Conservation (phyloP, 2,329 filamentous ascomycete species). For the Neoscytalidium dimidiatum region DNA sequence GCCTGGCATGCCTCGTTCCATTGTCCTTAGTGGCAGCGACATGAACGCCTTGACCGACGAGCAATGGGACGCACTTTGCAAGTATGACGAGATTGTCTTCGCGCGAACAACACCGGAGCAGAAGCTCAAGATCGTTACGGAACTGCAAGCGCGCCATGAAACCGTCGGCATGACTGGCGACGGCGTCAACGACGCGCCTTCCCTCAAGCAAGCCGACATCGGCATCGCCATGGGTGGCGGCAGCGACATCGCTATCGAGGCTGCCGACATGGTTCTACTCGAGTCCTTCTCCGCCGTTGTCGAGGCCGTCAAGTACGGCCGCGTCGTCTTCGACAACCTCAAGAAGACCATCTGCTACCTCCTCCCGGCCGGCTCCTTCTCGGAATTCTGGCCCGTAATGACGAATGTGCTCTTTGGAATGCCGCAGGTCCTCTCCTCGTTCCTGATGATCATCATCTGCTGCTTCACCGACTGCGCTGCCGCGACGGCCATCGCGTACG, state of each 20-base stretch:
- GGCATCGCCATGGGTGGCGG: constrained; percentile 62
- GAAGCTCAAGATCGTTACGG: constrained; percentile 76
- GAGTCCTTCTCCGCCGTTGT: constrained; percentile 73
- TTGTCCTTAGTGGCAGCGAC: constrained; percentile 46
- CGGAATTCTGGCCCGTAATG: constrained; percentile 74
- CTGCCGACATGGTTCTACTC: constrained; percentile 63
- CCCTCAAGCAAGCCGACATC: constrained; percentile 60
- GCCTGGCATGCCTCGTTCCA: constrained; percentile 44
- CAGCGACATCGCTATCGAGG: constrained; percentile 63
- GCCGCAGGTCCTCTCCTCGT: constrained; percentile 71
- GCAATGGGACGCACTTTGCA: constrained; percentile 68
- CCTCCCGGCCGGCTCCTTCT: constrained; percentile 71
- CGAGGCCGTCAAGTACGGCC: constrained; percentile 70
- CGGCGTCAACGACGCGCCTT: constrained; percentile 54
- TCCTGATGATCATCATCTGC: constrained; percentile 63
- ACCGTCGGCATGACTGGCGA: constrained; percentile 57
- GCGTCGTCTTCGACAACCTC: constrained; percentile 77
- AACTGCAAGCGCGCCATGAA: constrained; percentile 64
- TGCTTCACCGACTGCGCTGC: constrained; percentile 78
- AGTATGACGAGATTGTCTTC: constrained; percentile 74
- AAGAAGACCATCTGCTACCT: constrained; percentile 78
- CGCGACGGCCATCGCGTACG: constrained; percentile 73
- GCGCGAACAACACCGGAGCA: constrained; percentile 76
- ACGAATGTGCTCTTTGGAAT: constrained; percentile 72
- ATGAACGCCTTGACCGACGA: constrained; percentile 64